Conservation (phyloP, 2,329 filamentous ascomycete species). For the Pseudovirgaria hyperparasitica region DNA sequence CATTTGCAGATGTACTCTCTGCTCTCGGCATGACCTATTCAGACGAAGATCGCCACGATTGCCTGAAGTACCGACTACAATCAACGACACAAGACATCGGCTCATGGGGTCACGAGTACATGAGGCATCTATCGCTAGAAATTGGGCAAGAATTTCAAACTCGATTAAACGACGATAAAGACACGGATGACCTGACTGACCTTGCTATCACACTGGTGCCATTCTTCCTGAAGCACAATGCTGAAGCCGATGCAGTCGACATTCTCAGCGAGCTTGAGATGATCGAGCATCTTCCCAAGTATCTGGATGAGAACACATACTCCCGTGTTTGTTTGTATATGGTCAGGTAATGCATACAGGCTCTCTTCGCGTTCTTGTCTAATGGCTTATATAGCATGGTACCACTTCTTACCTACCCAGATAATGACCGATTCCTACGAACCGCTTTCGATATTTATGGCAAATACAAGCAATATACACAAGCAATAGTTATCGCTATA, state of each 20-base stretch:
- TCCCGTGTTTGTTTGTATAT: slow-evolving; percentile 91
- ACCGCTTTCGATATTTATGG: slow-evolving; percentile 92
- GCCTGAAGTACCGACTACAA: slow-evolving; percentile 85
- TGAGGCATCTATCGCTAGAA: slow-evolving; percentile 86
- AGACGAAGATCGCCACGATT: slow-evolving; percentile 90
- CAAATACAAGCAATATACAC: slow-evolving; percentile 80
- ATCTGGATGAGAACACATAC: slow-evolving; percentile 90
- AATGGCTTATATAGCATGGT: slow-evolving; percentile 56
- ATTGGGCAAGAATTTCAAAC: slow-evolving; percentile 91
- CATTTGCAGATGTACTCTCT: slow-evolving; percentile 87
- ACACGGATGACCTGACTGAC: slow-evolving; percentile 71
- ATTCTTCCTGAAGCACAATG: slow-evolving; percentile 92
- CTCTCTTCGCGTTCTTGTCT: background rate
- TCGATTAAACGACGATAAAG: slow-evolving; percentile 72
- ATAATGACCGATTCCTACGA: slow-evolving; percentile 88
- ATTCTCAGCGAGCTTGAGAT: slow-evolving; percentile 95
- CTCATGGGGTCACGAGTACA: slow-evolving; percentile 98
- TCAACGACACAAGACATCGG: slow-evolving; percentile 84
- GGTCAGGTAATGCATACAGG: slow-evolving; percentile 45
- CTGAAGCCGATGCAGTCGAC: slow-evolving; percentile 94
- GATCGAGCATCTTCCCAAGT: slow-evolving; percentile 80
- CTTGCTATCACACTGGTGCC: slow-evolving; percentile 77
- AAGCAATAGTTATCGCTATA: slow-evolving; percentile 90
- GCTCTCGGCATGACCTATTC: slow-evolving; percentile 99
- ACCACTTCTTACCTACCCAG: slow-evolving; percentile 89